These are phyloP conservation scores for Sindora glabra DNA, from an alignment of 306 rosid species.

Conservation along the genomic window DNA sequence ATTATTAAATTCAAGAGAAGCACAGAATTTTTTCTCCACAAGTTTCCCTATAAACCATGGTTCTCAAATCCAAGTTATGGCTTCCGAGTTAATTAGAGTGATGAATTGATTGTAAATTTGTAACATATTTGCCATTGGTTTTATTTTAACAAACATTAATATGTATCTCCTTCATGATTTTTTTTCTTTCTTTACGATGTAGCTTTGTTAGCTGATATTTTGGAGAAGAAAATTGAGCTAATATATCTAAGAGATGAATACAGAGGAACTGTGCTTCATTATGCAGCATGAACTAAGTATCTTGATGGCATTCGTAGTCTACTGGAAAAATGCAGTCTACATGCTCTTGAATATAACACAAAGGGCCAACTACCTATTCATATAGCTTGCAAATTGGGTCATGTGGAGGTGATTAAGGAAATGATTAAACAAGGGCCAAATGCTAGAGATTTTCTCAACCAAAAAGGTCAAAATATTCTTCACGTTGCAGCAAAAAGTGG, in stretches of 20 bases:
- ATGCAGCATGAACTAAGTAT: not conserved
- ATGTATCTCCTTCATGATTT: too few species aligned
- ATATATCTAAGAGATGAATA: not conserved
- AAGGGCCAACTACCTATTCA: slow-evolving; percentile 2
- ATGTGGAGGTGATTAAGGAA: not conserved
- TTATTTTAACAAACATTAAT: too few species aligned
- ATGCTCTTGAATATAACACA: not conserved
- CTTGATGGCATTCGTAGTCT: not conserved
- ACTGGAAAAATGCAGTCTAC: rapidly evolving
- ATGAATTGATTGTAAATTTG: too few species aligned
- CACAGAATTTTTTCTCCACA: too few species aligned
- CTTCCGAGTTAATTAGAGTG: too few species aligned
- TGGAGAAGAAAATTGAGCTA: not conserved
- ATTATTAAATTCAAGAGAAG: too few species aligned
- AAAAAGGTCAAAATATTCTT: not conserved
- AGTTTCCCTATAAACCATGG: too few species aligned
- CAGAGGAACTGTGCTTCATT: not conserved
- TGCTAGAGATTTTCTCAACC: not conserved
- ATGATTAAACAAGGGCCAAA: not conserved
- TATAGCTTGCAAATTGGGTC: not conserved
- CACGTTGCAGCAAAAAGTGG: slow-evolving; percentile 1
- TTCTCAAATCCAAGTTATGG: too few species aligned
- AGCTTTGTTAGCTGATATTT: too few species aligned
- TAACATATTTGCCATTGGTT: too few species aligned
- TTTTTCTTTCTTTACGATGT: too few species aligned